Evolutionary conservation across 306 rosid species (phyloP), one percentile per base, ranked within the genome.

Genomic region (Chamaecrista fasciculata): DNA sequence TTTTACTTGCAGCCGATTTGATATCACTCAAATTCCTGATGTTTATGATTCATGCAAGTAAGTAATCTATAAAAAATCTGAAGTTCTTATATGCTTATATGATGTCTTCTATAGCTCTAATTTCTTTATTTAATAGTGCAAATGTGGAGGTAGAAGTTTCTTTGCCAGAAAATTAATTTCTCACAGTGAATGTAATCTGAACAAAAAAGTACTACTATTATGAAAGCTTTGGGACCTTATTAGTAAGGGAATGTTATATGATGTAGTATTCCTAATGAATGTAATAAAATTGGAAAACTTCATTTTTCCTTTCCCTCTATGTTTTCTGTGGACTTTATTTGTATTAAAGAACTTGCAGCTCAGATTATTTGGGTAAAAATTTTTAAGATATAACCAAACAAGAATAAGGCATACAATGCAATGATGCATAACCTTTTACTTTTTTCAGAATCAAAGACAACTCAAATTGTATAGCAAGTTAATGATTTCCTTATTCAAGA

Each of bases 1-100:
- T 83, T 83, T 74, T 78, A 19, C 69, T 75, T 86, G 82, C 95
- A 94, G 97, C 52, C 92, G 99, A 73, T 94, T 59, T 59, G 97
- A 94, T 79, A 72, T 94, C 67, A 82, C 99, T 46, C 99, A 94
- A 80, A 94, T 94, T 80, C 99, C 99, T 31, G 99, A 91, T 78
- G 89, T 94, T 70, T 94, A 94, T 76, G 99, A 94, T 70, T 94
- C 99, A 3, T 91, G 99, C 99, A 94, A 94, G 99, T 94, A 85
- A 91, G 99, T 78, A 12, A 2, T 62, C 58, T 59, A 69, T 46
- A 46, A 44, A 46, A 44, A 53, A 31, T 26, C 23, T 34, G 39
- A 43, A 44, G 65, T 16, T 74, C 65, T 66, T 46, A 28, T 46
- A 28, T 51, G 18, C 64, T 65, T 7, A 73, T 73, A 48, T 59